phyloP scores from a whole-genome alignment of 1,284 basidiomycete genomes.

The Tausonia pullulans region DNA sequence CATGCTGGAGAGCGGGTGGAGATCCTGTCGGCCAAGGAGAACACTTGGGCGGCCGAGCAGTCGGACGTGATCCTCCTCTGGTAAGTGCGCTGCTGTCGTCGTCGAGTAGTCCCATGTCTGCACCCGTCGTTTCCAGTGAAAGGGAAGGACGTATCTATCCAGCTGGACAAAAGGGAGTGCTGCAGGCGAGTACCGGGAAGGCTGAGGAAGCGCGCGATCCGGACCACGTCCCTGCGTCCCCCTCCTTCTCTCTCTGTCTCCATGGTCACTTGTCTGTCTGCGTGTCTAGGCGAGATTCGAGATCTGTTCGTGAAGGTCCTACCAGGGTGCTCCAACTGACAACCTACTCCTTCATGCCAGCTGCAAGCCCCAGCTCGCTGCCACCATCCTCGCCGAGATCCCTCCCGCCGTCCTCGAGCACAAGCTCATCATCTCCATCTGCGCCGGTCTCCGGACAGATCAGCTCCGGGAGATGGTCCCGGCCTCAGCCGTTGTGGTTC shows the following conservation, averaged over 20 bases:
- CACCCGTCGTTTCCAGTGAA: no score
- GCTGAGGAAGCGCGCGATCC: no score
- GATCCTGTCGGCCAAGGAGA: constrained; percentile 51
- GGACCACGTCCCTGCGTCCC: no score
- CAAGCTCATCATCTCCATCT: constrained; percentile 91
- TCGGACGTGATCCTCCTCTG: constrained; percentile 81
- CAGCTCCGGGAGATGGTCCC: constrained; percentile 48
- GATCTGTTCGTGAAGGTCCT: no score
- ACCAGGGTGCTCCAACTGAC: no score
- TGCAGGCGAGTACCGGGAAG: no score
- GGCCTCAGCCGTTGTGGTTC: constrained; percentile 68
- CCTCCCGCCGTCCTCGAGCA: constrained; percentile 62
- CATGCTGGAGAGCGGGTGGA: constrained; percentile 53
- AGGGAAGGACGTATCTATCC: no score
- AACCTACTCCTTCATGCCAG: no score
- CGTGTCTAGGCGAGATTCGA: neutral
- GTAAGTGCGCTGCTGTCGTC: no score
- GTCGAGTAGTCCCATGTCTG: no score
- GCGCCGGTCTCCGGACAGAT: constrained; percentile 82
- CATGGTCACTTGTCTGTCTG: neutral
- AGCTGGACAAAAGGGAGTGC: no score
- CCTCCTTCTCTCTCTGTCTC: neutral
- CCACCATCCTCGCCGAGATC: constrained; percentile 2
- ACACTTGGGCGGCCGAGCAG: constrained; percentile 59
- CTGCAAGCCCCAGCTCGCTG: constrained; percentile 76